phyloP scores from a whole-genome alignment of 2,329 filamentous ascomycete genomes.

The Aspergillus felis region DNA sequence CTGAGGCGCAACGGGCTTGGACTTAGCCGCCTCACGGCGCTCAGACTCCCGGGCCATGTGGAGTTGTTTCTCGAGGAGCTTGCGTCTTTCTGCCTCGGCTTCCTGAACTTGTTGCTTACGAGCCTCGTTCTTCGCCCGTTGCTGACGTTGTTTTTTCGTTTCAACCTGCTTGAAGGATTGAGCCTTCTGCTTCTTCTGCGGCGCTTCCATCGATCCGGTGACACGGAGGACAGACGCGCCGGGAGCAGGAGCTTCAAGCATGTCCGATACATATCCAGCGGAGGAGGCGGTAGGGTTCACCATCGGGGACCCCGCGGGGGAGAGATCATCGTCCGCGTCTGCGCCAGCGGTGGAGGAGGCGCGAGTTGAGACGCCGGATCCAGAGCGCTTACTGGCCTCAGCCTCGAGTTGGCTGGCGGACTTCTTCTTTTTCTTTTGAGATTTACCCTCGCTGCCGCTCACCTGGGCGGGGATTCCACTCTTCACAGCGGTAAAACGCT shows the following conservation, averaged over 20 bases:
- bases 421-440: constrained; percentile 66
- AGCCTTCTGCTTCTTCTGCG: constrained; percentile 54
- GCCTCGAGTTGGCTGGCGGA: constrained; percentile 49
- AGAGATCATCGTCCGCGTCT: constrained; percentile 78
- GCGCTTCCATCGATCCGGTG: constrained; percentile 60
- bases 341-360: constrained; percentile 68
- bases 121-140: constrained; percentile 80
- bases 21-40: constrained; percentile 65
- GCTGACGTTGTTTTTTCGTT: constrained; percentile 94
- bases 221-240: constrained; percentile 75
- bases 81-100: constrained; percentile 73
- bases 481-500: constrained; percentile 66
- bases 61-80: constrained; percentile 75
- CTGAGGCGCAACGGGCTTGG: constrained; percentile 42
- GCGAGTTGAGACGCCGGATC: constrained; percentile 48
- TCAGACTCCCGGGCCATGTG: constrained; percentile 77
- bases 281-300: constrained; percentile 38
- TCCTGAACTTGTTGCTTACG: constrained; percentile 71
- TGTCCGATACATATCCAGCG: constrained; percentile 75
- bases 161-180: constrained; percentile 66
- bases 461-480: constrained; percentile 59
- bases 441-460: constrained; percentile 30
- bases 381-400: constrained; percentile 43
- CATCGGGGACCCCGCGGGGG: constrained; percentile 64
- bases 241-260: constrained; percentile 71